phyloP scores from a whole-genome alignment of 1,139 yeast species.

The Yamadazyma aaseri region DNA sequence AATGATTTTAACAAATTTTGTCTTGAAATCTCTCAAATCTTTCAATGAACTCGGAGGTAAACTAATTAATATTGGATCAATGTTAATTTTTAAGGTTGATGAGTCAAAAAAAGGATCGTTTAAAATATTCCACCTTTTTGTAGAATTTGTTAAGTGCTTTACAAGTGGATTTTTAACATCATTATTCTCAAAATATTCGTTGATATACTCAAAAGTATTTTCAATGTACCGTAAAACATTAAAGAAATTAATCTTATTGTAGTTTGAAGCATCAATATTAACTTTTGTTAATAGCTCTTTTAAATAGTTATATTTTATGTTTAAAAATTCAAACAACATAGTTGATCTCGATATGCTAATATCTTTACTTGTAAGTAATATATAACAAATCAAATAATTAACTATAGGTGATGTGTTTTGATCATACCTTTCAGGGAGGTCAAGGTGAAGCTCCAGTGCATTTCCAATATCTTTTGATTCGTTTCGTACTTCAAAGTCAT shows the following conservation, averaged over 20 bases:
- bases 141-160: conserved; percentile 17
- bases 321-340: conserved; percentile 24
- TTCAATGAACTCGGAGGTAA: conserved; percentile 10
- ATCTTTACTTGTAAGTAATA: conserved; percentile 23
- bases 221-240: conserved; percentile 33
- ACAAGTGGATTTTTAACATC: conserved; percentile 20
- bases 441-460: conserved; percentile 1
- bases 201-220: conserved; percentile 31
- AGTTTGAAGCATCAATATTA: conserved; percentile 1
- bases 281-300: conserved; percentile 13
- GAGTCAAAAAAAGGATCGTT: conserved; percentile 28
- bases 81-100: conserved; percentile 15
- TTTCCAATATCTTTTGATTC: conserved; percentile 5
- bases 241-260: conserved; percentile 23
- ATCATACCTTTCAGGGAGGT: conserved; percentile 5
- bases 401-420: conserved; percentile 26
- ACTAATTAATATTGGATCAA: conserved; percentile 9
- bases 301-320: conserved; percentile 25
- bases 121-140: conserved; percentile 28
- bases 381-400: conserved; percentile 34
- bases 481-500: conserved; percentile 5
- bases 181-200: conserved; percentile 21
- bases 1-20: conserved; percentile 9
- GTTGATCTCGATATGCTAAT: conserved; percentile 16
- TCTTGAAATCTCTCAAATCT: conserved; percentile 12